phyloP scores from a whole-genome alignment of 2,329 filamentous ascomycete species.

The Neurospora crassa region DNA sequence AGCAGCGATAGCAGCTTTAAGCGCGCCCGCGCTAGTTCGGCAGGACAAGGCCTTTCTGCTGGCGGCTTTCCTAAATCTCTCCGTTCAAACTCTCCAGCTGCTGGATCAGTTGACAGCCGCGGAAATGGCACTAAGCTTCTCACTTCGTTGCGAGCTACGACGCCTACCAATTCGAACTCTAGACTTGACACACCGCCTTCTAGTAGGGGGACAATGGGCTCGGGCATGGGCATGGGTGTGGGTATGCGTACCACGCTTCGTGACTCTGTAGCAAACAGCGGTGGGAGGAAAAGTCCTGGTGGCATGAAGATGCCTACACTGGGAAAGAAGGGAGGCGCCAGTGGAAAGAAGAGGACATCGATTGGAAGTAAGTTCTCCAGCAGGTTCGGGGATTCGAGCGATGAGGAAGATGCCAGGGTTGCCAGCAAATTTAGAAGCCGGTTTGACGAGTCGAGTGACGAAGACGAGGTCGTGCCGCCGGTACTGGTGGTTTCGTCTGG shows the following conservation, averaged over 20 bases:
- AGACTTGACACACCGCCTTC: conserved; percentile 29
- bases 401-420: conserved; percentile 39
- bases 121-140: conserved; percentile 39
- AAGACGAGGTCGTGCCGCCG: conserved; percentile 33
- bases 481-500: conserved; percentile 7
- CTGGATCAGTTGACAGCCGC: conserved; percentile 5
- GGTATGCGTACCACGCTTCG: conserved; percentile 39
- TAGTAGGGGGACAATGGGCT: conserved; percentile 14
- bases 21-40: conserved; percentile 38
- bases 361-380: conserved; percentile 27
- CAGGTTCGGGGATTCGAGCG: conserved; percentile 54
- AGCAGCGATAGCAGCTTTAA: conserved; percentile 78
- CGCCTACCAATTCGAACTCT: conserved; percentile 51
- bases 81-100: conserved; percentile 38
- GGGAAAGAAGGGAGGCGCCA: conserved; percentile 13
- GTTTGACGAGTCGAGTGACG: conserved; percentile 65
- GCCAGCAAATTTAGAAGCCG: conserved; percentile 41
- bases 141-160: conserved; percentile 53
- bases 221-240: conserved; percentile 29
- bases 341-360: conserved; percentile 22
- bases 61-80: conserved; percentile 62
- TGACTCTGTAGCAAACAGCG: conserved; percentile 24
- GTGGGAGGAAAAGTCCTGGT: conserved; percentile 9
- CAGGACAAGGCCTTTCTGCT: neutral
- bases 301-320: conserved; percentile 35